Evolutionary conservation across 1,284 basidiomycete species (phyloP).

Genomic region (Bondarzewia mesenterica): DNA sequence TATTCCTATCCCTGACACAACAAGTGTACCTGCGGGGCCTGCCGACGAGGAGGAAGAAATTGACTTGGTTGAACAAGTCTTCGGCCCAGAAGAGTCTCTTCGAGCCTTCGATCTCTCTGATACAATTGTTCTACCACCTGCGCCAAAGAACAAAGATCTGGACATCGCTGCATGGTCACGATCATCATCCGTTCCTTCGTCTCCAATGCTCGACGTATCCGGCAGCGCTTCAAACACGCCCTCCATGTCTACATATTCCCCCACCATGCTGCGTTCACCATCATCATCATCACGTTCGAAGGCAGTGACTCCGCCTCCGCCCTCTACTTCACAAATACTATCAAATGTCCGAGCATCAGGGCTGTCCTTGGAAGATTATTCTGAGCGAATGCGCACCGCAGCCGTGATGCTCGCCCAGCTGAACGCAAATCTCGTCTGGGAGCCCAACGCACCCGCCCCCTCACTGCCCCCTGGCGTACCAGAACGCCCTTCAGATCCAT

Average conservation of each 20-base stretch:
- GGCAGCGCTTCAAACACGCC: background rate
- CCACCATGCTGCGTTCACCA: conserved; percentile 3
- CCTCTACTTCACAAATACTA: conserved; percentile 8
- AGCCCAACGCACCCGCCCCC: conserved; percentile 15
- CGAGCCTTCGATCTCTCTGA: conserved; percentile 72
- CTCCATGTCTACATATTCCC: conserved; percentile 6
- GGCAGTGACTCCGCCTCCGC: background rate
- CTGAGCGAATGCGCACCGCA: conserved; percentile 95
- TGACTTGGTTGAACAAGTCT: conserved; percentile 91
- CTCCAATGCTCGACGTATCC: conserved; percentile 29
- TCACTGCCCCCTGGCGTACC: conserved; percentile 22
- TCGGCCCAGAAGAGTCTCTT: conserved; percentile 70
- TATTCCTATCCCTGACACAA: conserved; percentile 13
- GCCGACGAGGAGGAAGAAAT: conserved; percentile 73
- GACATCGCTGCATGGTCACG: conserved; percentile 82
- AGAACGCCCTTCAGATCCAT: conserved; percentile 18
- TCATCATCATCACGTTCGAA: conserved; percentile 8
- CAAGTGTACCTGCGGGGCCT: conserved; percentile 14
- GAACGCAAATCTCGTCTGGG: conserved; percentile 72
- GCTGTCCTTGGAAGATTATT: conserved; percentile 89
- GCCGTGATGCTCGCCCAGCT: conserved; percentile 98
- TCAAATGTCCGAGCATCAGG: conserved; percentile 6
- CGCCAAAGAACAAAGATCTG: conserved; percentile 85
- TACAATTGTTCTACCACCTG: conserved; percentile 67
- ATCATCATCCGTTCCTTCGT: conserved; percentile 42